Percentiles rank a stretch among this genome's conserved stretches.
Conservation (phyloP, 2,329 filamentous ascomycete genomes). For the Curvularia sp. region DNA sequence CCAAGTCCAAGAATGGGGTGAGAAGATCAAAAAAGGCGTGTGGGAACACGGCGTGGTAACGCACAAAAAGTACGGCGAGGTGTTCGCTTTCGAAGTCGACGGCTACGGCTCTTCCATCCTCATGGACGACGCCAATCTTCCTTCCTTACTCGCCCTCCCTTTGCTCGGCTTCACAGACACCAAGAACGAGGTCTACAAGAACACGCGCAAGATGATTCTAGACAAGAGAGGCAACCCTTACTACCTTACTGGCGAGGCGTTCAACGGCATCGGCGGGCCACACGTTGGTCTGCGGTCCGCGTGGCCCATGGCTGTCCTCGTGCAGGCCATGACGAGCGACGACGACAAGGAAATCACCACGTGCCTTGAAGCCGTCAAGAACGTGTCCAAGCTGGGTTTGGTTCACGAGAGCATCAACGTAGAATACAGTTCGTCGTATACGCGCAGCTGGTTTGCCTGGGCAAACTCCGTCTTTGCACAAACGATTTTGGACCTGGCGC, state of each 20-base stretch:
- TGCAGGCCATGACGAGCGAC: conserved; percentile 88
- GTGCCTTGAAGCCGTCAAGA: conserved; percentile 76
- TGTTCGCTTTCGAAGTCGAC: conserved; percentile 89
- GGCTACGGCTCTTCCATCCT: conserved; percentile 82
- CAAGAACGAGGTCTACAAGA: conserved; percentile 77
- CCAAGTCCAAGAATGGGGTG: conserved; percentile 63
- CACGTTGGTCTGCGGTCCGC: conserved; percentile 86
- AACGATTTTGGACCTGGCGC: conserved; percentile 87
- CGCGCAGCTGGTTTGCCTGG: conserved; percentile 93
- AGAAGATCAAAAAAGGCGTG: conserved; percentile 75
- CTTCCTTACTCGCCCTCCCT: conserved; percentile 79
- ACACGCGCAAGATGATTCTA: conserved; percentile 85
- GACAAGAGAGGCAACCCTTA: conserved; percentile 84
- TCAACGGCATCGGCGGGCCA: conserved; percentile 86
- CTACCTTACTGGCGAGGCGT: conserved; percentile 76
- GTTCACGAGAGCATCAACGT: conserved; percentile 82
- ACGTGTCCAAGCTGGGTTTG: conserved; percentile 73
- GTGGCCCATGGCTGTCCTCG: conserved; percentile 94
- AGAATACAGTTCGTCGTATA: conserved; percentile 7
- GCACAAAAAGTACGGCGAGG: conserved; percentile 76
- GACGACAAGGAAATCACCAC: conserved; percentile 81
- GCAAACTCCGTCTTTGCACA: conserved; percentile 96
- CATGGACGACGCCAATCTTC: conserved; percentile 91
- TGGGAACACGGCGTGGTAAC: conserved; percentile 83
- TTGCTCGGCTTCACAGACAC: conserved; percentile 75